phyloP scores from a whole-genome alignment of 495 filamentous ascomycete species.

The Evernia prunastri region DNA sequence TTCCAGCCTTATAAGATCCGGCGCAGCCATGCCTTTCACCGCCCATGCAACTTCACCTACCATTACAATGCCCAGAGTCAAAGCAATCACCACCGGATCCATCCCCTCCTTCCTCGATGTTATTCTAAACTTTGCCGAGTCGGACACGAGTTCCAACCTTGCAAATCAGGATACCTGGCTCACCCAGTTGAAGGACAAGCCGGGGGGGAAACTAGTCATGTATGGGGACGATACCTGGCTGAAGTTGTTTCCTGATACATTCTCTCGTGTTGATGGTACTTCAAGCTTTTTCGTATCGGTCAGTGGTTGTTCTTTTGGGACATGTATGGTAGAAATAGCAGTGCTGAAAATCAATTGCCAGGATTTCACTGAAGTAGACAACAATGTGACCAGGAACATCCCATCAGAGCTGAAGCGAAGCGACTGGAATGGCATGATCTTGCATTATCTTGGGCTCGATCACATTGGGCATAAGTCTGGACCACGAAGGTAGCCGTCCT shows the following conservation, averaged over 20 bases:
- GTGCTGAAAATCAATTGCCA: slow-evolving; percentile 36
- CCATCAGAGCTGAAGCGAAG: slow-evolving; percentile 60
- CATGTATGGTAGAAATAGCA: slow-evolving; percentile 20
- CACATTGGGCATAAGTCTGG: slow-evolving; percentile 97
- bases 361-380: slow-evolving; percentile 97
- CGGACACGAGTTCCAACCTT: slow-evolving; percentile 79
- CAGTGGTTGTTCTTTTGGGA: slow-evolving; percentile 35
- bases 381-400: slow-evolving; percentile 92
- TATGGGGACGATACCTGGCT: slow-evolving; percentile 99
- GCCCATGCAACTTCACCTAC: slow-evolving; percentile 94
- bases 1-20: slow-evolving; percentile 71
- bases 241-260: slow-evolving; percentile 86
- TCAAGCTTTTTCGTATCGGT: slow-evolving; percentile 98
- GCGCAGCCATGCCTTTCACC: slow-evolving; percentile 84
- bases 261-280: slow-evolving; percentile 81
- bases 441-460: slow-evolving; percentile 94
- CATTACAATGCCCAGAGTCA: slow-evolving; percentile 96
- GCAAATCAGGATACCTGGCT: slow-evolving; percentile 91
- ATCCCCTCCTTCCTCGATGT: slow-evolving; percentile 96
- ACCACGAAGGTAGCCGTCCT: slow-evolving; percentile 58
- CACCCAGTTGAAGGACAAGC: slow-evolving; percentile 74
- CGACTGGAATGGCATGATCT: slow-evolving; percentile 90
- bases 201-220: slow-evolving; percentile 70
- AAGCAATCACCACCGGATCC: slow-evolving; percentile 94
- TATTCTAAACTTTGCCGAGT: slow-evolving; percentile 93